Evolutionary conservation across 192 early-diverging fungal genomes (phyloP), one percentile per base, ranked within the genome.

Genomic region (Irineochytrium annulatum): DNA sequence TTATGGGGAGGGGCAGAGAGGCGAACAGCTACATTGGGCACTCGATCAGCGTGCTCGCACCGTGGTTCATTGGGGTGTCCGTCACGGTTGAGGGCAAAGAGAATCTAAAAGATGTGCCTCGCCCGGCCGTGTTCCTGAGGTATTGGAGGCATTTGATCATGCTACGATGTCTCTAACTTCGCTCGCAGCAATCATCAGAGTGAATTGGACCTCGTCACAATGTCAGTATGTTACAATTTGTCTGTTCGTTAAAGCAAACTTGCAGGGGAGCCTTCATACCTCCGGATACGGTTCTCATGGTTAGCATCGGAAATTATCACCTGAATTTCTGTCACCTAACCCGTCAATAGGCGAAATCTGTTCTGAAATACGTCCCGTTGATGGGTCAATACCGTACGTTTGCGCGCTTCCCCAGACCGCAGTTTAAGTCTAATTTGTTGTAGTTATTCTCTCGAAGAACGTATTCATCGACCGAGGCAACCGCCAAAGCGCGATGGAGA

Each of bases 391-490:
- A 62, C 48, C 6, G 55, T 56, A 17, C 3, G 55, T 24, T 27
- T 37, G 26, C 52, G 3, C 6, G 19, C 17, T 55, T 13, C n/a
- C 13, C 22, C 26, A 32, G 30, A 62, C 17, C 52, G 4, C 11
- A 29, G 3, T 28, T 34, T 22, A 16, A n/a, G n/a, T n/a, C n/a
- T n/a, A n/a, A n/a, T n/a, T 65, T 45, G 34, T 56, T 29, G 17
- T 52, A 87, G 86, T 93, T 86, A 78, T 70, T 22, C 58, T 91
- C 13, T 88, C 86, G 22, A 85, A 87, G 55, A 87, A 90, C 60
- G 84, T 97, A 41, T 97, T 97, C 67, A 88, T 95, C 44, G 84
- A 88, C 74, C 85, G 91, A 35, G 82, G 81, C 54, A 94, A 97
- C 76, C 80, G 78, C 46, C 71, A 77, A 35, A 86, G 78, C 70